These are phyloP conservation scores for Iberis amara DNA, from an alignment of 441 rosid species.

Conservation along the genomic window DNA sequence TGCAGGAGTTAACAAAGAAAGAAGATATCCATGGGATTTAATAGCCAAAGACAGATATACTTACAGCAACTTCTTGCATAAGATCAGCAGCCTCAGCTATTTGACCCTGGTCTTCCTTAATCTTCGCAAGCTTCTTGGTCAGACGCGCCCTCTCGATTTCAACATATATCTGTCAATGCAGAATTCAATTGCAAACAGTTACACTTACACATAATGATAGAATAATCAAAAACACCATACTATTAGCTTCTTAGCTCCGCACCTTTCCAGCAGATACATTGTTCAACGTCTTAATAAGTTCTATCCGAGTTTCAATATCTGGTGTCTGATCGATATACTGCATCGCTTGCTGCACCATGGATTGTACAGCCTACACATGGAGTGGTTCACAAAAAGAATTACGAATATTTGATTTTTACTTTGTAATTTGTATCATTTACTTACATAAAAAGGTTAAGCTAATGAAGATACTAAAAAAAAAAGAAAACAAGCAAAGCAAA, in stretches of 20 bases:
- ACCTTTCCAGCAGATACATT: conserved; percentile 95
- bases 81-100: conserved; percentile 97
- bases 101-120: conserved; percentile 87
- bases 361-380: conserved; percentile 71
- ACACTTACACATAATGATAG: conserved; percentile 1
- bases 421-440: background rate
- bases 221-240: background rate
- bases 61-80: conserved; percentile 98
- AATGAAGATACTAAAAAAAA: conserved; percentile 2
- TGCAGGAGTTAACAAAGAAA: conserved; percentile 11
- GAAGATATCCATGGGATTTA: background rate
- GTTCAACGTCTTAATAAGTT: conserved; percentile 79
- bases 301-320: conserved; percentile 75
- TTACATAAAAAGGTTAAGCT: conserved; percentile 5
- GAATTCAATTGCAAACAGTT: background rate
- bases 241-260: conserved; percentile 6
- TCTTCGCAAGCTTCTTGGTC: conserved; percentile 90
- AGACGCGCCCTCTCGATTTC: conserved; percentile 93
- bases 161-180: conserved; percentile 66
- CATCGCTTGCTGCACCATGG: conserved; percentile 99
- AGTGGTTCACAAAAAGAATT: background rate
- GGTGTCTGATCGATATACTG: conserved; percentile 88
- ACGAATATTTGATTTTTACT: background rate
- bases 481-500: conserved; percentile 20
- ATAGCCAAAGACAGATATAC: conserved; percentile 26